phyloP scores from a whole-genome alignment of 306 rosid genomes.

The Rosa rugosa region DNA sequence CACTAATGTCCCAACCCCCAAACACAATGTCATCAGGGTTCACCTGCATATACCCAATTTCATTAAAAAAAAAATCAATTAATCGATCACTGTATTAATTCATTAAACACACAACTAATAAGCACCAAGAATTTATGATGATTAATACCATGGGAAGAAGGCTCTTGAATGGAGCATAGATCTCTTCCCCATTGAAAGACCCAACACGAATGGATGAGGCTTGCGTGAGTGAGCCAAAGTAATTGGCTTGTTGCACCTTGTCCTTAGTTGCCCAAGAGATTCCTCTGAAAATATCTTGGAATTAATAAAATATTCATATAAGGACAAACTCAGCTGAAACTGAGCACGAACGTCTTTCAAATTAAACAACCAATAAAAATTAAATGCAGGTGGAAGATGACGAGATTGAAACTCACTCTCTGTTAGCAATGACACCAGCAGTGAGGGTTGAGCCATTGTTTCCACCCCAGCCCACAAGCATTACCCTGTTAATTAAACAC shows the following conservation, averaged over 20 bases:
- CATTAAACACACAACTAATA: not conserved
- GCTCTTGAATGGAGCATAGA: slow-evolving; percentile 94
- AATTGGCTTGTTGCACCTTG: slow-evolving; percentile 90
- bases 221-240: slow-evolving; percentile 91
- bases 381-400: not conserved
- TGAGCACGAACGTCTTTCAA: not conserved
- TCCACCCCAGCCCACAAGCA: slow-evolving; percentile 99
- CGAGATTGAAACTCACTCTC: slow-evolving; percentile 62
- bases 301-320: not conserved
- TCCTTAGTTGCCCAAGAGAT: slow-evolving; percentile 99
- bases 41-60: slow-evolving; percentile 47
- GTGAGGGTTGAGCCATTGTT: slow-evolving; percentile 90
- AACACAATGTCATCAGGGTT: slow-evolving; percentile 93
- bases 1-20: slow-evolving; percentile 98
- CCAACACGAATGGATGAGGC: slow-evolving; percentile 93
- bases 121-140: not conserved
- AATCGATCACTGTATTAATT: not conserved
- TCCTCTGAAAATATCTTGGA: slow-evolving; percentile 54
- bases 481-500: slow-evolving; percentile 46
- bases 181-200: slow-evolving; percentile 90
- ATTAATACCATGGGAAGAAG: slow-evolving; percentile 81
- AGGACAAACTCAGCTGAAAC: not conserved
- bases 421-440: slow-evolving; percentile 88
- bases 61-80: not conserved
- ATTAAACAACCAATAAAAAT: not conserved